phyloP scores from a whole-genome alignment of 78 protist species.

The Dictyostelium intermedium region DNA sequence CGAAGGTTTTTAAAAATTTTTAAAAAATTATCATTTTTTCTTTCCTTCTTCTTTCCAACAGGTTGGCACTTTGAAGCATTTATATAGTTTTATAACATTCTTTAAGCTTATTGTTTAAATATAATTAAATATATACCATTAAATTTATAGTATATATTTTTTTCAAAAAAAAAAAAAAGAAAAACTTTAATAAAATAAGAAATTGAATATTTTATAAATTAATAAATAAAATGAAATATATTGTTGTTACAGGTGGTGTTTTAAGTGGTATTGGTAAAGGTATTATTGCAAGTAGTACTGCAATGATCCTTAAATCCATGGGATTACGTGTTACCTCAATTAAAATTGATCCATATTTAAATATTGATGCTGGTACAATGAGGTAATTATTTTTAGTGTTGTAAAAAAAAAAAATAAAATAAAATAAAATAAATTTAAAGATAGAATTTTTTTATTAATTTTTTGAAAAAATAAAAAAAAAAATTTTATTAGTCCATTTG shows the following conservation, averaged over 20 bases:
- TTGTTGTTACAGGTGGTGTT: constrained; percentile 93
- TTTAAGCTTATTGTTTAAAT: background rate
- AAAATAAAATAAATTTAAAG: background rate
- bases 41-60: background rate
- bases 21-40: too few species aligned
- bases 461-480: too few species aligned
- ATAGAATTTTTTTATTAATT: background rate
- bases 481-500: constrained; percentile 87
- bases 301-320: constrained; percentile 79
- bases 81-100: background rate
- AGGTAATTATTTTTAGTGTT: background rate
- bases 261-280: constrained; percentile 95
- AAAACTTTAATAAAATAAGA: too few species aligned
- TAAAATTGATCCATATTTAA: constrained; percentile 93
- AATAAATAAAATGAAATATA: constrained; percentile 65
- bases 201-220: background rate
- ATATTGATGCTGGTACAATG: constrained; percentile 94
- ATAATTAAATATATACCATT: too few species aligned
- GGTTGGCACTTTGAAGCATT: background rate
- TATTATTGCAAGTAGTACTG: constrained; percentile 87
- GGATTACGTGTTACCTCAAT: constrained; percentile 88
- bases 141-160: too few species aligned
- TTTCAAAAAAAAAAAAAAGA: too few species aligned
- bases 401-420: background rate
- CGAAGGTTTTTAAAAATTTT: background rate